Evolutionary conservation across 2,329 filamentous ascomycete species (phyloP).

Genomic region (Nemania serpens): DNA sequence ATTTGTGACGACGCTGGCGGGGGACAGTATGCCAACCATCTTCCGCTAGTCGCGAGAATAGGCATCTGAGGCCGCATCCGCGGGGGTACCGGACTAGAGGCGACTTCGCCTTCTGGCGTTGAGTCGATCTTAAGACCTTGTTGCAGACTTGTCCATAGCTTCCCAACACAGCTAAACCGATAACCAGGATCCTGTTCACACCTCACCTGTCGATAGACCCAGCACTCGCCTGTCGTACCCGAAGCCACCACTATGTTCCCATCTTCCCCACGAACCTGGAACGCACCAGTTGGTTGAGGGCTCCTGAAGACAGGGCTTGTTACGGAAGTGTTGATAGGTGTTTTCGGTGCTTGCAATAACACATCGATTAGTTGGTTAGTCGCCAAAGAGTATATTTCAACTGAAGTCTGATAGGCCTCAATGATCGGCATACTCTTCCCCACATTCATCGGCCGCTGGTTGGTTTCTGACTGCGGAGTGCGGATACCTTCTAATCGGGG

Average conservation of each 20-base stretch:
- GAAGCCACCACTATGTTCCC: slow-evolving; percentile 77
- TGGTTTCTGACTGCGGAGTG: slow-evolving; percentile 48
- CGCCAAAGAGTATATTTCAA: slow-evolving; percentile 85
- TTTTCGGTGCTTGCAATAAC: slow-evolving; percentile 71
- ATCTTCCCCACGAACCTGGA: slow-evolving; percentile 74
- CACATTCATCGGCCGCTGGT: slow-evolving; percentile 45
- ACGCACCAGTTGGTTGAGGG: slow-evolving; percentile 71
- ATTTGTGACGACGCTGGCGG: slow-evolving; percentile 72
- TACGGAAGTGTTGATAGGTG: slow-evolving; percentile 62
- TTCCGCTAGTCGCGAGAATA: slow-evolving; percentile 69
- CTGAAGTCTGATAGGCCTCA: slow-evolving; percentile 79
- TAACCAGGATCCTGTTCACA: slow-evolving; percentile 49
- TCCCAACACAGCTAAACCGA: slow-evolving; percentile 73
- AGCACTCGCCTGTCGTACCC: slow-evolving; percentile 84
- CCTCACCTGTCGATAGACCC: slow-evolving; percentile 66
- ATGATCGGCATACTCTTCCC: slow-evolving; percentile 47
- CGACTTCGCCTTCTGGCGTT: slow-evolving; percentile 52
- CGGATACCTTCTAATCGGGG: slow-evolving; percentile 49
- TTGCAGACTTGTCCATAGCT: slow-evolving; percentile 89
- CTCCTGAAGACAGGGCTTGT: slow-evolving; percentile 68
- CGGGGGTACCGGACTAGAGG: slow-evolving; percentile 44
- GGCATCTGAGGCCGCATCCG: slow-evolving; percentile 60
- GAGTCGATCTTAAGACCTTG: slow-evolving; percentile 56
- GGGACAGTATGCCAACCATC: slow-evolving; percentile 80
- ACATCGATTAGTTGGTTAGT: slow-evolving; percentile 74